Percentiles rank a stretch among this genome's conserved stretches.
Conservation (phyloP, 23 red algal genomes). For the Gracilariopsis chorda region DNA sequence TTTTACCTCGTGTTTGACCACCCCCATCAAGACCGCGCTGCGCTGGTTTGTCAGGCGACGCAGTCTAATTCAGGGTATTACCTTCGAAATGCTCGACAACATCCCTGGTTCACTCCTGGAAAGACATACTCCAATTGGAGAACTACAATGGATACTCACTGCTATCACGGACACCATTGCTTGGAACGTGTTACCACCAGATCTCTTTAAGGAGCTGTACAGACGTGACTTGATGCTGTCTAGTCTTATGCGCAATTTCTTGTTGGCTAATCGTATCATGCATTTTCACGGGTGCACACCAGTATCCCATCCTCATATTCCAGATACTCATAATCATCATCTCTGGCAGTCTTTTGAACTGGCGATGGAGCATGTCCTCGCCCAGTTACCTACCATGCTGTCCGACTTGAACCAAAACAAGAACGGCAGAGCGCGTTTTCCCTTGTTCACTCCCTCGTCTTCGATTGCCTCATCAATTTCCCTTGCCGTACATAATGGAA, state of each 20-base stretch:
- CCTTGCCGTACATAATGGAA: background rate
- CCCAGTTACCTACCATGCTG: slow-evolving; percentile 75
- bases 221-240: slow-evolving; percentile 85
- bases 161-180: slow-evolving; percentile 94
- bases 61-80: slow-evolving; percentile 65
- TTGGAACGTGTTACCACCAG: slow-evolving; percentile 85
- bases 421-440: no score
- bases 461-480: background rate
- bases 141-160: slow-evolving; percentile 92
- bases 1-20: slow-evolving; percentile 96
- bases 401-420: slow-evolving; percentile 20
- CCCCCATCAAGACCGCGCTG: slow-evolving; percentile 91
- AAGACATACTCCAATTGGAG: slow-evolving; percentile 85
- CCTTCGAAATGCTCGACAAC: slow-evolving; percentile 80
- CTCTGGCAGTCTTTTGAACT: slow-evolving; percentile 89
- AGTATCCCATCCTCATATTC: slow-evolving; percentile 59
- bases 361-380: slow-evolving; percentile 75
- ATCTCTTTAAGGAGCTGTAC: slow-evolving; percentile 77
- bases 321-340: slow-evolving; percentile 66
- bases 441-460: background rate
- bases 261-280: slow-evolving; percentile 88
- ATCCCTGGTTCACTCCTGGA: slow-evolving; percentile 88
- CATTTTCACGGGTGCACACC: slow-evolving; percentile 69
- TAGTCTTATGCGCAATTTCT: slow-evolving; percentile 84
- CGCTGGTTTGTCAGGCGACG: slow-evolving; percentile 72